Percentiles rank a stretch among this genome's conserved stretches.
These are phyloP conservation scores for Berkeleyomyces rouxiae DNA, from an alignment of 2,329 filamentous ascomycete genomes.

Conservation along the genomic window DNA sequence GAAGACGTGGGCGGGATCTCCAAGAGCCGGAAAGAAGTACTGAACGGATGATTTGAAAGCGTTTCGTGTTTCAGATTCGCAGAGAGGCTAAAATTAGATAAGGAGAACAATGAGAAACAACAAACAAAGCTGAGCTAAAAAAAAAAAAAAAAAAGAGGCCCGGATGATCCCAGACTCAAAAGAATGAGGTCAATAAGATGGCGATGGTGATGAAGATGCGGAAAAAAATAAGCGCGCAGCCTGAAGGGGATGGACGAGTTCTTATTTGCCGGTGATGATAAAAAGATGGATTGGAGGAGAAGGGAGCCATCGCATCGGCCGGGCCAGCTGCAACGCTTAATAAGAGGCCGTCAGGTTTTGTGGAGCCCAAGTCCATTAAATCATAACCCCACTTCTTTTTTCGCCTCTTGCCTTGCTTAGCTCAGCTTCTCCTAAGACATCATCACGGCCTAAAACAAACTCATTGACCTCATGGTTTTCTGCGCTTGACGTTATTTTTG, in stretches of 20 bases:
- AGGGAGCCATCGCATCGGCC: not conserved
- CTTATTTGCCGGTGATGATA: not conserved
- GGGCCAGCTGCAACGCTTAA: not conserved
- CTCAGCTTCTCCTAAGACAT: not conserved
- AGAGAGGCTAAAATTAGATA: constrained; percentile 1
- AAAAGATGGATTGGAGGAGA: not conserved
- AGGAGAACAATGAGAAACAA: not conserved
- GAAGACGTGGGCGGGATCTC: not conserved
- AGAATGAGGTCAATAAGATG: not conserved
- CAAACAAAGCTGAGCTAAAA: not conserved
- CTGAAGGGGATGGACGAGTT: not conserved
- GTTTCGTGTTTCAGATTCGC: not conserved
- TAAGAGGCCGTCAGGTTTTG: not conserved
- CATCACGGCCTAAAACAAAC: not conserved
- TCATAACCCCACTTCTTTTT: not conserved
- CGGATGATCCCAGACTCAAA: not conserved
- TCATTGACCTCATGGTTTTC: not conserved
- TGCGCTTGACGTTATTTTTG: not conserved
- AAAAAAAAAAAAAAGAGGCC: not conserved
- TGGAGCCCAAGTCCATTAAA: not conserved
- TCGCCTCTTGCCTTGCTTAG: not conserved
- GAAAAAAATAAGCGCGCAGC: not conserved
- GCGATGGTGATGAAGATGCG: not conserved
- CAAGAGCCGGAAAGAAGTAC: not conserved
- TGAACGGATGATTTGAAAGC: not conserved